Evolutionary conservation across 169 alveolate genomes (phyloP).

Genomic region (Plasmodium knowlesi): DNA sequence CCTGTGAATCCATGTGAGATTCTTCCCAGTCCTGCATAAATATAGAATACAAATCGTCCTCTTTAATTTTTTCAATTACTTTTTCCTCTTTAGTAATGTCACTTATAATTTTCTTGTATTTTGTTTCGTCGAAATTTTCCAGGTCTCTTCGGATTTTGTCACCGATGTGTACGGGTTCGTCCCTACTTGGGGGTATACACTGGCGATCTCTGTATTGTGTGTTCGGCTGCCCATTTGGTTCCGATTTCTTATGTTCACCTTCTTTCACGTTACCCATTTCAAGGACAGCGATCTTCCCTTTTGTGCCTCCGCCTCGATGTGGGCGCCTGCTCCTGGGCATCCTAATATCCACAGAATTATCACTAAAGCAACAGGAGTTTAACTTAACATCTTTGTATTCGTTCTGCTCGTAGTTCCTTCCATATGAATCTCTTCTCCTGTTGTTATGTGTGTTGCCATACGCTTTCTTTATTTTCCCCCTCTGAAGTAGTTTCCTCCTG

Average conservation of each 20-base stretch:
- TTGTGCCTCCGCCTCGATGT: not conserved
- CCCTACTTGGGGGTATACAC: not conserved
- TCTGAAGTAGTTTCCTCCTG: not conserved
- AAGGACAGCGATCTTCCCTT: not conserved
- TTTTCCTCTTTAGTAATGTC: conserved; percentile 64
- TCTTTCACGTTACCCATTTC: not conserved
- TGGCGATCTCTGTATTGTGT: not conserved
- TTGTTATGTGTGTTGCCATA: not conserved
- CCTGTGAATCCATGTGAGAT: conserved; percentile 9
- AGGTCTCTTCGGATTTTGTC: conserved; percentile 42
- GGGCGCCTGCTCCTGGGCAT: not conserved
- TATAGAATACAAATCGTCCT: conserved; percentile 69
- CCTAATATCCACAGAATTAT: conserved; percentile 27
- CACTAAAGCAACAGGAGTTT: conserved; percentile 40
- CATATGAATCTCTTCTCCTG: not conserved
- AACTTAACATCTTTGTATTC: conserved; percentile 3
- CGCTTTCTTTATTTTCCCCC: not conserved
- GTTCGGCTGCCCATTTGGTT: not conserved
- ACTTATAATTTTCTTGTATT: conserved; percentile 57
- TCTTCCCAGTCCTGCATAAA: conserved; percentile 74
- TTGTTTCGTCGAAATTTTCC: conserved; percentile 53
- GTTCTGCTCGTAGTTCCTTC: conserved; percentile 18
- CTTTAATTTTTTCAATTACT: conserved; percentile 72
- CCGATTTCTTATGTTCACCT: not conserved
- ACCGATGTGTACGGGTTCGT: not conserved